Conservation (phyloP, 2,329 filamentous ascomycete species). For the Fusarium napiforme region DNA sequence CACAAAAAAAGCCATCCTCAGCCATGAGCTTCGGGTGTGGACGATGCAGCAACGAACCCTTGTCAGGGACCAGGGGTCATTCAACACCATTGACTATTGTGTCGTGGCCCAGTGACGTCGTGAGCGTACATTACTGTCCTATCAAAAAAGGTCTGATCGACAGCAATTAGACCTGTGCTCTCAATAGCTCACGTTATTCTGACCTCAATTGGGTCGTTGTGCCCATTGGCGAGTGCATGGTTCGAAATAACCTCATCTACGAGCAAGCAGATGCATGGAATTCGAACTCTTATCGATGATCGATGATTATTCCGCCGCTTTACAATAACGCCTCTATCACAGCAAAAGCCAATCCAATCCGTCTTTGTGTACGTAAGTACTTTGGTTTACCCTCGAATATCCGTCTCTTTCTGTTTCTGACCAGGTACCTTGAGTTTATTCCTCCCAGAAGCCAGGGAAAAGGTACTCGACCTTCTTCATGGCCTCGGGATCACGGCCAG, state of each 20-base stretch:
- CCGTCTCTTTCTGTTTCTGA: constrained; percentile 3
- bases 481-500: constrained; percentile 77
- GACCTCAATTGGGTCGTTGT: constrained; percentile 1
- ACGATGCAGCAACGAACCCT: constrained; percentile 23
- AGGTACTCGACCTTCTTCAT: constrained; percentile 85
- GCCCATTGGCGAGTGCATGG: not conserved
- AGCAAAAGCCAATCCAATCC: constrained; percentile 16
- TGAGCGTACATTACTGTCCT: not conserved
- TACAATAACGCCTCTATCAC: constrained; percentile 25
- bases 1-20: constrained; percentile 27
- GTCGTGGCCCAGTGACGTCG: constrained; percentile 5
- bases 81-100: constrained; percentile 34
- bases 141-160: constrained; percentile 8
- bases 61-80: constrained; percentile 38
- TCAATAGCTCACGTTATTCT: constrained; percentile 5
- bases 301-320: constrained; percentile 18
- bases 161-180: constrained; percentile 3
- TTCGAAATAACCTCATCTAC: not conserved
- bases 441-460: constrained; percentile 81
- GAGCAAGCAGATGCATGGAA: not conserved
- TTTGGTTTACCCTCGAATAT: not conserved
- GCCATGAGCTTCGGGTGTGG: constrained; percentile 6
- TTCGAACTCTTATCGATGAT: not conserved
- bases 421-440: constrained; percentile 20
- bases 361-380: not conserved